phyloP scores from a whole-genome alignment of 441 rosid species.

The Lagerstroemia fauriei region DNA sequence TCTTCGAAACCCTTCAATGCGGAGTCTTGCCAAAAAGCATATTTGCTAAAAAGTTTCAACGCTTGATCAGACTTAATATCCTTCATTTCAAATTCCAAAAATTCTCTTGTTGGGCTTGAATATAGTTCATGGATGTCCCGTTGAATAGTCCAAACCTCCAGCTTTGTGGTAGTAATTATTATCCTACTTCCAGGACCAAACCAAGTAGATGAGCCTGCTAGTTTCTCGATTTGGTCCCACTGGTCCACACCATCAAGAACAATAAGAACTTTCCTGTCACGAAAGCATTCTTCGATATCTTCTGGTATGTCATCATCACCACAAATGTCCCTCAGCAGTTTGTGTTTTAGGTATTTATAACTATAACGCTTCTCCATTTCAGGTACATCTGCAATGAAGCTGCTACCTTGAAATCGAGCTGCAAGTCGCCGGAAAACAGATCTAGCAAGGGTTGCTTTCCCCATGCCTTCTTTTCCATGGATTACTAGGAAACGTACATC shows the following conservation, averaged over 20 bases:
- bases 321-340: background rate
- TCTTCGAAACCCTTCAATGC: background rate
- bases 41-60: background rate
- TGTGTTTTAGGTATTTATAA: background rate
- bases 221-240: background rate
- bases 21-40: background rate
- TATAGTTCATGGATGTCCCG: background rate
- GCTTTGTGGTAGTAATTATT: background rate
- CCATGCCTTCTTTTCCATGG: conserved; percentile 9
- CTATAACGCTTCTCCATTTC: background rate
- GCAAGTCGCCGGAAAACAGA: background rate
- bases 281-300: background rate
- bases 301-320: background rate
- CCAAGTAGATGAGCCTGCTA: conserved; percentile 8
- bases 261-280: conserved; percentile 3
- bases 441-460: conserved; percentile 21
- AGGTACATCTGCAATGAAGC: conserved; percentile 15
- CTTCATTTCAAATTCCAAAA: background rate
- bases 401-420: background rate
- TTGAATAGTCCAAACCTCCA: background rate
- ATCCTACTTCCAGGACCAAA: conserved; percentile 14
- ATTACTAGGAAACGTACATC: conserved; percentile 19
- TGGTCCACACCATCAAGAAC: conserved; percentile 21
- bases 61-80: background rate
- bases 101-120: background rate